These are phyloP conservation scores for Parachaetomium inaequale DNA, from an alignment of 495 filamentous ascomycete species.

Conservation along the genomic window DNA sequence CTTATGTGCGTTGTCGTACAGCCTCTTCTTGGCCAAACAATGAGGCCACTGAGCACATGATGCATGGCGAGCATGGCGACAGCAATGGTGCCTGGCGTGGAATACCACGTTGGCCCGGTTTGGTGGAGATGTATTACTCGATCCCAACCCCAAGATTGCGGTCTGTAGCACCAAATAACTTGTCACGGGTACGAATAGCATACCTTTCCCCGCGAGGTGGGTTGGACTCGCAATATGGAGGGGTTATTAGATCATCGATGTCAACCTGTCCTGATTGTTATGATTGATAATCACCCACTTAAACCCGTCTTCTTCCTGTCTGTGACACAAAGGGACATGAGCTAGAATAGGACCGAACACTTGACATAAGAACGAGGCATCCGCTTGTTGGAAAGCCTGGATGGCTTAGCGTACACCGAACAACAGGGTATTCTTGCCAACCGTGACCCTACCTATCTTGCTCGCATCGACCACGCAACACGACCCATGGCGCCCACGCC, in stretches of 20 bases:
- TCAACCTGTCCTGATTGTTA: no score
- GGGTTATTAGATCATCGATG: conserved; percentile 22
- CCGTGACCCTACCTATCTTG: neutral
- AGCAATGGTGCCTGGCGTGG: neutral
- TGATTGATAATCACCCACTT: conserved; percentile 14
- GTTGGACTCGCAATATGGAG: conserved; percentile 16
- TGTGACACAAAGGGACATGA: neutral
- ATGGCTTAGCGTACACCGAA: neutral
- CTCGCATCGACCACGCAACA: neutral
- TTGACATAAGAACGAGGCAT: neutral
- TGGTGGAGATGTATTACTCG: neutral
- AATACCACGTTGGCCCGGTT: no score
- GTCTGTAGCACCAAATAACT: neutral
- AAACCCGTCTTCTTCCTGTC: neutral
- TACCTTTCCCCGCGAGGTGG: neutral
- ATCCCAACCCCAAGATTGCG: neutral
- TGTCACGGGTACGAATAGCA: neutral
- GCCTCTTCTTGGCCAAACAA: neutral
- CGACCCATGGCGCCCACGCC: conserved; percentile 42
- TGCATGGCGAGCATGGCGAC: conserved; percentile 12
- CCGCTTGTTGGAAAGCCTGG: neutral
- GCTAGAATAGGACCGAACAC: neutral
- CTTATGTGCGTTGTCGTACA: neutral
- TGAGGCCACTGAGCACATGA: conserved; percentile 8
- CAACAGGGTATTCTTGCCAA: neutral